Evolutionary conservation across 106 monocot genomes (phyloP), one percentile per base, ranked within the genome.

Genomic region (Xerophyta viscosa): DNA sequence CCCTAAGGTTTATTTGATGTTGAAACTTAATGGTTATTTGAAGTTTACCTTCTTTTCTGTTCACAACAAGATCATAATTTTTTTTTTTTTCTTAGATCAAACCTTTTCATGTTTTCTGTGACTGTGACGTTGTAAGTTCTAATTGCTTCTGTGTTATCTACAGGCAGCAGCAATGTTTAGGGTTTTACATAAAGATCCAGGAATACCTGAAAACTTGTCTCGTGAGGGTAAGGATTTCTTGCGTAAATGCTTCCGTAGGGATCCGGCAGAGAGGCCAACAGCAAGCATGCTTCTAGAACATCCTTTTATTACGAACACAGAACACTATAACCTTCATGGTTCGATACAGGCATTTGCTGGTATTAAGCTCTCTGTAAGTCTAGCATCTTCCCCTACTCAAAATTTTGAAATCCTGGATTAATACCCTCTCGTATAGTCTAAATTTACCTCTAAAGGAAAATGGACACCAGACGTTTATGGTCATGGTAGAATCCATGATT

Each of bases 161-260:
- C 66, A 94, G 93, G 60, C 78, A 41, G 78, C 81, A 36, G 94
- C 94, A 37, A 84, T 96, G 84, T 96, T 96, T 43, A 96, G 82
- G 57, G 84, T 82, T 4, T 53, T 89, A 55, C 71, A 82, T 41
- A 76, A 70, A 24, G 82, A 79, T 39, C 88, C 88, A 1, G 69
- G 56, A 18, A 76, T 89, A 46, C 94, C 94, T 7, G 81, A 88
- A 19, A 53, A 48, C 25, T 63, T 96, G 56, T 96, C 94, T 8
- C 27, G 59, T 13, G 94, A 96, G 37, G 88, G 94, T 3, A 96
- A 82, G 45, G 81, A 85, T 41, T 89, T 96, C 56, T 60, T 96
- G 23, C 58, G 29, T 37, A 26, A 15, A 17, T 96, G 94, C 52
- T 93, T 93, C 28, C 77, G 56, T 20, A 76, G 94, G 57, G 85